Evolutionary conservation across 495 filamentous ascomycete species (phyloP).

Genomic region (Bacidia gigantensis): DNA sequence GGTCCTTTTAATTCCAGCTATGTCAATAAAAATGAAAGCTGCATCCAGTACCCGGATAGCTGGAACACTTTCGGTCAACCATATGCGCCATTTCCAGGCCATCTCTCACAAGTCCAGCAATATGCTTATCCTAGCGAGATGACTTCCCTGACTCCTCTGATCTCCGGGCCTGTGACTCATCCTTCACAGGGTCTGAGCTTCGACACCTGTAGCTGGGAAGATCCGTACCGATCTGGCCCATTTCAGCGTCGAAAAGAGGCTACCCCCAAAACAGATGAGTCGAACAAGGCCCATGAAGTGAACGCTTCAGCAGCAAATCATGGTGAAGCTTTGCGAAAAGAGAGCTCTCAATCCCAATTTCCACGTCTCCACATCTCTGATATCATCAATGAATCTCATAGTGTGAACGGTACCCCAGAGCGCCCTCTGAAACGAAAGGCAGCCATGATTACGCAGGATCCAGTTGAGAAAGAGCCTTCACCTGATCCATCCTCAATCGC

Average conservation of each 20-base stretch:
- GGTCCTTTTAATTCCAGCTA: not conserved
- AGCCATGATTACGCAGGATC: conserved; percentile 20
- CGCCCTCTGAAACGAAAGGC: conserved; percentile 24
- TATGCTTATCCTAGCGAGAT: too few relatives aligned
- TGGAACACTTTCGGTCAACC: too few relatives aligned
- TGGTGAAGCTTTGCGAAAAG: not conserved
- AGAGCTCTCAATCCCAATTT: not conserved
- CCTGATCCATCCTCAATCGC: not conserved
- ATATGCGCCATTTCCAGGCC: too few relatives aligned
- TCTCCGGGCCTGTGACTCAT: too few relatives aligned
- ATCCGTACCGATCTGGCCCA: too few relatives aligned
- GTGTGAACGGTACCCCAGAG: not conserved
- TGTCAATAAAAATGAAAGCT: too few relatives aligned
- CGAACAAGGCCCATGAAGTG: not conserved
- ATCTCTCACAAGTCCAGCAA: too few relatives aligned
- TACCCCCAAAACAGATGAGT: not conserved
- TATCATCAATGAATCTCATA: conserved; percentile 11
- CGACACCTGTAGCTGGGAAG: too few relatives aligned
- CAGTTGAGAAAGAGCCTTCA: not conserved
- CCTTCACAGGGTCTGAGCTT: too few relatives aligned
- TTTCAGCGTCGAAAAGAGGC: too few relatives aligned
- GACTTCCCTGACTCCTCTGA: too few relatives aligned
- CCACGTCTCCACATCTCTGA: conserved; percentile 14
- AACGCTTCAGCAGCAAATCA: not conserved
- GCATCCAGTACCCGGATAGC: too few relatives aligned